Conservation (phyloP, 2,329 filamentous ascomycete species). For the Pseudodiploospora longispora region DNA sequence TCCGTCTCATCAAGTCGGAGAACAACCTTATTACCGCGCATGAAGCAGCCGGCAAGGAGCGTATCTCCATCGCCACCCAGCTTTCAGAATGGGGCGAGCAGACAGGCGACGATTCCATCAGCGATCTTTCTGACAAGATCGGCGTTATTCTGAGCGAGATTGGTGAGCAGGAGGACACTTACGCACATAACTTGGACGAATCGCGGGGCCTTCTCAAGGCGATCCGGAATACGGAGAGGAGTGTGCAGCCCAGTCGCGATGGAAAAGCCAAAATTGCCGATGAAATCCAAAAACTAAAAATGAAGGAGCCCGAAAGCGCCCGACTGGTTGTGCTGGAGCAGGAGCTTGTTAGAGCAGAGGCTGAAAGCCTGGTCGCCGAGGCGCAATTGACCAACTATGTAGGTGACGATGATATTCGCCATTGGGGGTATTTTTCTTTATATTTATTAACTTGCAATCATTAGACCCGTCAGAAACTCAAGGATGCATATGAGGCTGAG, state of each 20-base stretch:
- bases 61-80: conserved; percentile 76
- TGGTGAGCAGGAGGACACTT: conserved; percentile 85
- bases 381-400: conserved; percentile 93
- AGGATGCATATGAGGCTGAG: conserved; percentile 85
- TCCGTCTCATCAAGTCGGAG: conserved; percentile 88
- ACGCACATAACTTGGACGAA: conserved; percentile 81
- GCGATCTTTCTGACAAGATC: conserved; percentile 90
- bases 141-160: conserved; percentile 88
- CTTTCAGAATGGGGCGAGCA: conserved; percentile 95
- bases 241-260: conserved; percentile 86
- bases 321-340: conserved; percentile 83
- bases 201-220: conserved; percentile 76
- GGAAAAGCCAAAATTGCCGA: conserved; percentile 81
- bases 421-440: background rate
- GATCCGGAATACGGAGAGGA: conserved; percentile 91
- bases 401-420: conserved; percentile 26
- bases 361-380: conserved; percentile 91
- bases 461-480: conserved; percentile 89
- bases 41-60: conserved; percentile 77
- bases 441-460: background rate
- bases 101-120: conserved; percentile 78
- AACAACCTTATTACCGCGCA: conserved; percentile 82
- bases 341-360: conserved; percentile 91
- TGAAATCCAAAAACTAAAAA: conserved; percentile 85
- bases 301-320: conserved; percentile 81